phyloP scores from a whole-genome alignment of 2,329 filamentous ascomycete species.

The Monosporascus sp. region DNA sequence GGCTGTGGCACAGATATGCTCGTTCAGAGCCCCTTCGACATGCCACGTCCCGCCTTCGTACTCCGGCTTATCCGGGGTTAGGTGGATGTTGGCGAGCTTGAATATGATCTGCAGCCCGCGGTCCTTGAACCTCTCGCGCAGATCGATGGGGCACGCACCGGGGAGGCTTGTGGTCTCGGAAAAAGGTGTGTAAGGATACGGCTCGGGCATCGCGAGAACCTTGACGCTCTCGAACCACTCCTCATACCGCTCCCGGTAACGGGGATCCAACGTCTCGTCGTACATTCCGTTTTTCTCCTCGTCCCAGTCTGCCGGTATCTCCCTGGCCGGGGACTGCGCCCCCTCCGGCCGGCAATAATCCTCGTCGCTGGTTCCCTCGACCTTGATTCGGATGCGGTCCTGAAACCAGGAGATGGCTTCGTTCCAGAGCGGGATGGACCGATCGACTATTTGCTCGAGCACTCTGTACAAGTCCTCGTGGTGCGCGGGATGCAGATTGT shows the following conservation, averaged over 20 bases:
- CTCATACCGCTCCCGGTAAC: slow-evolving; percentile 10
- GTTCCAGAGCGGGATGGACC: slow-evolving; percentile 42
- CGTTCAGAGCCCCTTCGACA: slow-evolving; percentile 51
- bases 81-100: slow-evolving; percentile 56
- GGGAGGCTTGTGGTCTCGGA: neutral
- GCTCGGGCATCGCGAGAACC: slow-evolving; percentile 14
- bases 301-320: slow-evolving; percentile 4
- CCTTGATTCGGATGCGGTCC: slow-evolving; percentile 9
- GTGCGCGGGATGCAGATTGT: slow-evolving; percentile 43
- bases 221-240: slow-evolving; percentile 3
- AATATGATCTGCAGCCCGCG: slow-evolving; percentile 53
- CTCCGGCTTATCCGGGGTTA: slow-evolving; percentile 50
- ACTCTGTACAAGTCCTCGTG: slow-evolving; percentile 33
- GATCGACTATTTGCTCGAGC: slow-evolving; percentile 36
- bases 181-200: slow-evolving; percentile 9
- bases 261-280: slow-evolving; percentile 5
- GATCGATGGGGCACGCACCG: slow-evolving; percentile 16
- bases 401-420: slow-evolving; percentile 8
- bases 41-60: slow-evolving; percentile 52
- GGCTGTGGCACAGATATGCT: slow-evolving; percentile 58
- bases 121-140: slow-evolving; percentile 22
- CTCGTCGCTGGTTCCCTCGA: neutral
- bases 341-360: slow-evolving; percentile 9
- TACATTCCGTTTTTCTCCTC: slow-evolving; percentile 7
- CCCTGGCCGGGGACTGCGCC: slow-evolving; percentile 10